Percentiles rank a stretch among this genome's conserved stretches.
phyloP scores from a whole-genome alignment of 1,284 basidiomycete species.

The Fomes fomentarius region DNA sequence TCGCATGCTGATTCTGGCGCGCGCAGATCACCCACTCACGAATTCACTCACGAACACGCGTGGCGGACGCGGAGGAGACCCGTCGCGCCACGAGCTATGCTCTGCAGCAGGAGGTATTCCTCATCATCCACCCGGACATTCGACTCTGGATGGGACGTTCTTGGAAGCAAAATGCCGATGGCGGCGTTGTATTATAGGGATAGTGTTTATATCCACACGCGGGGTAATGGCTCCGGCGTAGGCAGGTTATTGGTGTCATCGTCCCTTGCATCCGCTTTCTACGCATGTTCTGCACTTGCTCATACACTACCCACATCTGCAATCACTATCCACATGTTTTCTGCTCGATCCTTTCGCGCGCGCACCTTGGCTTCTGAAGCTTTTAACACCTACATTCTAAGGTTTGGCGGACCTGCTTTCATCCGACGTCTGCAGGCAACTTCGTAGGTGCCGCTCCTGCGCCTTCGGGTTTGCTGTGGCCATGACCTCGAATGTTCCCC shows the following conservation, averaged over 20 bases:
- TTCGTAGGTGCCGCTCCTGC: no score
- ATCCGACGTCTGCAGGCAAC: no score
- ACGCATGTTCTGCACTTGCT: slow-evolving; percentile 17
- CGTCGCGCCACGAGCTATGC: background rate
- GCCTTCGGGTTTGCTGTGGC: background rate
- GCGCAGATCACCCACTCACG: slow-evolving; percentile 21
- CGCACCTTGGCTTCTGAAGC: no score
- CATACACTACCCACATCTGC: slow-evolving; percentile 11
- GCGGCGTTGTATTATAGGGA: slow-evolving; percentile 24
- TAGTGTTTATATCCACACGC: slow-evolving; percentile 21
- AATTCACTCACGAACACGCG: slow-evolving; percentile 5
- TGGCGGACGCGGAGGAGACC: background rate
- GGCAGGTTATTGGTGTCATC: slow-evolving; percentile 9
- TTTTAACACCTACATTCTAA: no score
- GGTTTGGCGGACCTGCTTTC: no score
- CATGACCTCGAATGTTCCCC: background rate
- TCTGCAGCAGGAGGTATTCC: background rate
- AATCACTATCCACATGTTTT: slow-evolving; percentile 17
- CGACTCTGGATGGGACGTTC: slow-evolving; percentile 7
- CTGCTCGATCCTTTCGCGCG: background rate
- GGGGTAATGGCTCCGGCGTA: slow-evolving; percentile 26
- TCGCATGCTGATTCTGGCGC: slow-evolving; percentile 9
- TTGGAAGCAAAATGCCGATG: slow-evolving; percentile 15
- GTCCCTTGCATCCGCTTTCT: slow-evolving; percentile 20
- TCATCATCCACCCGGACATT: slow-evolving; percentile 5